A percentile compares a stretch with the other conserved stretches of the same genome.
Conservation (phyloP, 176 grass and related monocot species). For the Carex scoparia region DNA sequence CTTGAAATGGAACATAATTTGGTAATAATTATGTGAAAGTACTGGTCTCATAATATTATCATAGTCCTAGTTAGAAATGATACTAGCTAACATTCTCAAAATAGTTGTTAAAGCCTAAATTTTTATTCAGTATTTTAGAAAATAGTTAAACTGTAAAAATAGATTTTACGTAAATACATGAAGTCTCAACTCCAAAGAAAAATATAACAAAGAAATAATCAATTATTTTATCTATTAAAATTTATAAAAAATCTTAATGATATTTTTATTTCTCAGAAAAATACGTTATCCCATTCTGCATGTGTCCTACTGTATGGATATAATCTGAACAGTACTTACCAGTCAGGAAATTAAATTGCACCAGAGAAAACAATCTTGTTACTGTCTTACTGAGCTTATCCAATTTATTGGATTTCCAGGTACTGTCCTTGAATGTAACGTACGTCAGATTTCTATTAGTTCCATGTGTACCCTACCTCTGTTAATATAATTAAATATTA, state of each 20-base stretch:
- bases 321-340: background rate
- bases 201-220: too few relatives aligned
- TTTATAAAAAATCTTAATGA: background rate
- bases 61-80: too few relatives aligned
- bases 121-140: too few relatives aligned
- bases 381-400: background rate
- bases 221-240: too few relatives aligned
- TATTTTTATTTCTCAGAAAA: too few relatives aligned
- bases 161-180: too few relatives aligned
- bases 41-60: too few relatives aligned
- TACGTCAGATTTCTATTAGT: background rate
- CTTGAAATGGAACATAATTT: background rate
- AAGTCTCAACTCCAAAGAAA: too few relatives aligned
- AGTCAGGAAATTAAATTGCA: constrained; percentile 8
- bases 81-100: too few relatives aligned
- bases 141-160: too few relatives aligned
- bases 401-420: constrained; percentile 15
- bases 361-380: background rate
- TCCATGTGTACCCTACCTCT: background rate
- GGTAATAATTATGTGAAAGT: background rate
- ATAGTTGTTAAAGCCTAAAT: too few relatives aligned
- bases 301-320: background rate
- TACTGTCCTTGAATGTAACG: constrained; percentile 9
- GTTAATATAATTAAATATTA: background rate
- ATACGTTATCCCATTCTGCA: too few relatives aligned